Evolutionary conservation across 345 rosid genomes (phyloP).

Genomic region (Arabidopsis suecica): DNA sequence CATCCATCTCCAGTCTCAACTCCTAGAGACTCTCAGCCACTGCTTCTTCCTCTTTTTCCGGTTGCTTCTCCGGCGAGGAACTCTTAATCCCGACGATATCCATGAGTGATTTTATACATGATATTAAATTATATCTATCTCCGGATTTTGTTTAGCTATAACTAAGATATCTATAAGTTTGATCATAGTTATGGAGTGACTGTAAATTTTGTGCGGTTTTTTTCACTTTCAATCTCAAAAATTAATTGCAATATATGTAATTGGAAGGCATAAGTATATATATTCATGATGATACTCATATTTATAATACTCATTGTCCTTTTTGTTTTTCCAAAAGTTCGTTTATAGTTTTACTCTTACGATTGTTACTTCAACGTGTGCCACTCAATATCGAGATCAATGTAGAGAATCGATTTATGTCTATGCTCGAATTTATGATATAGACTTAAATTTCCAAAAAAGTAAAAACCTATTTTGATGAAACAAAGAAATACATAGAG

Average conservation of each 20-base stretch:
- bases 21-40: conserved; percentile 87
- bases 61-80: conserved; percentile 64
- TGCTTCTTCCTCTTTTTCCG: conserved; percentile 89
- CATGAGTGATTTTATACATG: neutral
- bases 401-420: conserved; percentile 29
- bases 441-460: conserved; percentile 24
- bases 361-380: conserved; percentile 37
- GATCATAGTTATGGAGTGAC: conserved; percentile 40
- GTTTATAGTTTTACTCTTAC: conserved; percentile 19
- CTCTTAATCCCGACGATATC: neutral
- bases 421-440: conserved; percentile 27
- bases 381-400: conserved; percentile 35
- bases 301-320: neutral
- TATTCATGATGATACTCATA: conserved; percentile 21
- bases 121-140: conserved; percentile 12
- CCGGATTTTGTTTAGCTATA: conserved; percentile 21
- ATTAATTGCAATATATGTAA: conserved; percentile 27
- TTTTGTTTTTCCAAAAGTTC: neutral
- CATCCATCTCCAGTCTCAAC: conserved; percentile 95
- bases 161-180: conserved; percentile 22
- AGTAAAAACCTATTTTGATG: neutral
- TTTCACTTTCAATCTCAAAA: conserved; percentile 35
- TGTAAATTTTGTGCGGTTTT: conserved; percentile 42
- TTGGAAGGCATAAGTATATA: conserved; percentile 12
- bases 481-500: neutral